A percentile compares a stretch with the other conserved stretches of the same genome.
phyloP scores from a whole-genome alignment of 2,329 filamentous ascomycete genomes.

The Diaporthe ilicicola region DNA sequence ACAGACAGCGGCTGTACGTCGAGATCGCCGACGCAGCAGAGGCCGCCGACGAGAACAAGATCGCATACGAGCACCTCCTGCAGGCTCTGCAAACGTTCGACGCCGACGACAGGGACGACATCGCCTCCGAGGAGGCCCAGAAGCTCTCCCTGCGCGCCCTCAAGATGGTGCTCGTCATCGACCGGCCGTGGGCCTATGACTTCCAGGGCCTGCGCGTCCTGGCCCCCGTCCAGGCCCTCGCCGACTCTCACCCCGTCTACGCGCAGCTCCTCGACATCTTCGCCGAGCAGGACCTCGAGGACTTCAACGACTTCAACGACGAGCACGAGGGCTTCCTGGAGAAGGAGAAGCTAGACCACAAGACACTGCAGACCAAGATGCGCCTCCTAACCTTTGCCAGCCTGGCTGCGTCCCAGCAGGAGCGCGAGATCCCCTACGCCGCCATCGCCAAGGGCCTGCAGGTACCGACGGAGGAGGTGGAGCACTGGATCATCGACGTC shows the following conservation, averaged over 20 bases:
- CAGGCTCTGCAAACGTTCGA: conserved; percentile 70
- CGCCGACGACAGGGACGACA: conserved; percentile 60
- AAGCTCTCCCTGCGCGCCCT: conserved; percentile 66
- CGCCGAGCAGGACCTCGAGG: conserved; percentile 90
- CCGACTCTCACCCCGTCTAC: conserved; percentile 83
- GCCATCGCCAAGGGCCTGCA: conserved; percentile 86
- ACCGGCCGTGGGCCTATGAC: conserved; percentile 63
- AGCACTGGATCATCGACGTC: conserved; percentile 99
- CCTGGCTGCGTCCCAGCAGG: conserved; percentile 84
- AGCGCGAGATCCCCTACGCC: conserved; percentile 87
- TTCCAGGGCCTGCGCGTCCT: conserved; percentile 86
- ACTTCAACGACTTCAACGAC: conserved; percentile 94
- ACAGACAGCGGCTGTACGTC: conserved; percentile 85
- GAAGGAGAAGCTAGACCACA: conserved; percentile 75
- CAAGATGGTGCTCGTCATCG: conserved; percentile 62
- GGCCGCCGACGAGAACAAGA: conserved; percentile 76
- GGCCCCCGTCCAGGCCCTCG: conserved; percentile 84
- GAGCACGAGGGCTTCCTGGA: conserved; percentile 89
- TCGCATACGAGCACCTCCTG: conserved; percentile 73
- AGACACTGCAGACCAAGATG: conserved; percentile 90
- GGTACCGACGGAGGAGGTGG: conserved; percentile 83
- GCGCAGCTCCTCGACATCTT: conserved; percentile 96
- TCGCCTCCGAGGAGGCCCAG: conserved; percentile 68
- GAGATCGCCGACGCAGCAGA: conserved; percentile 83
- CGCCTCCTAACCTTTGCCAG: conserved; percentile 92